A percentile compares a stretch with the other conserved stretches of the same genome.
Conservation (phyloP, 208 protist genomes). For the Trypanosoma mega region DNA sequence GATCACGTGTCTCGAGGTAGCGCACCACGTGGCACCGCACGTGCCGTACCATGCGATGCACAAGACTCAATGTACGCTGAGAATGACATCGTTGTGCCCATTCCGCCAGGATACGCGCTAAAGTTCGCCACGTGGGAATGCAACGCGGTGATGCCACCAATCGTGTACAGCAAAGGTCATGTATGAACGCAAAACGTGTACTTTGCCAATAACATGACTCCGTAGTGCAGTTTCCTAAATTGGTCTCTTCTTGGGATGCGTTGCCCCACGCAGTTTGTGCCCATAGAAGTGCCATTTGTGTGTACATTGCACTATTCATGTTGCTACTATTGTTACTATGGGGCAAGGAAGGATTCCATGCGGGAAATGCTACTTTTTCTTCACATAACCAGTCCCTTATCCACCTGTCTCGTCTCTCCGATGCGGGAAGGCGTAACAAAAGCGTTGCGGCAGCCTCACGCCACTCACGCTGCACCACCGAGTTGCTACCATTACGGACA, state of each 20-base stretch:
- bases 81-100: too few species aligned
- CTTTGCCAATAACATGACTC: too few species aligned
- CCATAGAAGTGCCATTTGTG: too few species aligned
- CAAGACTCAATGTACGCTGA: background rate
- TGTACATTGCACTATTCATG: too few species aligned
- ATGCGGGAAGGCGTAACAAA: constrained; percentile 1
- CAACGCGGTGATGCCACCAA: constrained; percentile 65
- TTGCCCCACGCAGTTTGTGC: too few species aligned
- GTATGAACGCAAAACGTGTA: too few species aligned
- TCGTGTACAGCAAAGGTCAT: too few species aligned
- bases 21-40: constrained; percentile 29
- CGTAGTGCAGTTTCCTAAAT: too few species aligned
- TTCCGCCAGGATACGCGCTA: constrained; percentile 25
- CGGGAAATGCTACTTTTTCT: background rate
- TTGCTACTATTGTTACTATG: too few species aligned
- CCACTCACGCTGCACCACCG: constrained; percentile 47
- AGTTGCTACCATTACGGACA: constrained; percentile 17
- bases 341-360: too few species aligned
- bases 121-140: constrained; percentile 49
- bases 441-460: constrained; percentile 42
- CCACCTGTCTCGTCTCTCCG: background rate
- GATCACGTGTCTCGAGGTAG: constrained; percentile 42
- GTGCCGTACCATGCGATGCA: constrained; percentile 23
- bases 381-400: constrained; percentile 4
- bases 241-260: too few species aligned